Percentiles rank a stretch among this genome's conserved stretches.
These are phyloP conservation scores for Exobasidium rhododendri DNA, from an alignment of 1,284 basidiomycete species.

Conservation along the genomic window DNA sequence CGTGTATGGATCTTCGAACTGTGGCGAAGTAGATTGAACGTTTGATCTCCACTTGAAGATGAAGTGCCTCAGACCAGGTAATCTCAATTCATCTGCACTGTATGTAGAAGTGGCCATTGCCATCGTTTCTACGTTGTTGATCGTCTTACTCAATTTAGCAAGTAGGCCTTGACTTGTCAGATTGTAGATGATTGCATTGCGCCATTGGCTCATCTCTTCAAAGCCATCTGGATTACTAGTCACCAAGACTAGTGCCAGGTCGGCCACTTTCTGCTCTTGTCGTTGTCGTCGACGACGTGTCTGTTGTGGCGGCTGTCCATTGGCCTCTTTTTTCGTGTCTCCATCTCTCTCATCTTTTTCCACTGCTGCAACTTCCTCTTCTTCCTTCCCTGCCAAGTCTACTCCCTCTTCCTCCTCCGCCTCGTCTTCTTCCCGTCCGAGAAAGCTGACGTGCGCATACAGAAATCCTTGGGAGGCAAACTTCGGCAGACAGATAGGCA, in stretches of 20 bases:
- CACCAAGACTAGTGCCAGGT: conserved; percentile 41
- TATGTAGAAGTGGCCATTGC: conserved; percentile 17
- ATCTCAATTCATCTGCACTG: conserved; percentile 64
- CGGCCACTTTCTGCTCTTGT: conserved; percentile 17
- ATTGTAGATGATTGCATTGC: conserved; percentile 10
- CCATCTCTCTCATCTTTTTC: background rate
- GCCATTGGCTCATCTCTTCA: conserved; percentile 20
- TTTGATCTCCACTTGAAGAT: conserved; percentile 82
- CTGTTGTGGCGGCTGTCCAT: no score
- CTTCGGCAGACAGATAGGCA: conserved; percentile 92
- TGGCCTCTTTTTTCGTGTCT: background rate
- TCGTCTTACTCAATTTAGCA: background rate
- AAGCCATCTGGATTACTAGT: conserved; percentile 45
- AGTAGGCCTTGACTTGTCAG: background rate
- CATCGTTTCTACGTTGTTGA: conserved; percentile 3
- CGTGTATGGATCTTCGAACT: conserved; percentile 78
- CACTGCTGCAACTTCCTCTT: background rate
- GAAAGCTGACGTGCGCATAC: conserved; percentile 83
- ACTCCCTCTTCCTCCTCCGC: conserved; percentile 10
- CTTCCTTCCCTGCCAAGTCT: background rate
- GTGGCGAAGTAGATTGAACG: conserved; percentile 81
- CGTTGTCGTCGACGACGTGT: no score
- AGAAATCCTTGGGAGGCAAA: conserved; percentile 88
- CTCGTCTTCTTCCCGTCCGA: conserved; percentile 49
- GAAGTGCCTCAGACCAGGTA: conserved; percentile 87